phyloP scores from a whole-genome alignment of 805 yeast genomes.

The Sugiyamaella valdiviana region DNA sequence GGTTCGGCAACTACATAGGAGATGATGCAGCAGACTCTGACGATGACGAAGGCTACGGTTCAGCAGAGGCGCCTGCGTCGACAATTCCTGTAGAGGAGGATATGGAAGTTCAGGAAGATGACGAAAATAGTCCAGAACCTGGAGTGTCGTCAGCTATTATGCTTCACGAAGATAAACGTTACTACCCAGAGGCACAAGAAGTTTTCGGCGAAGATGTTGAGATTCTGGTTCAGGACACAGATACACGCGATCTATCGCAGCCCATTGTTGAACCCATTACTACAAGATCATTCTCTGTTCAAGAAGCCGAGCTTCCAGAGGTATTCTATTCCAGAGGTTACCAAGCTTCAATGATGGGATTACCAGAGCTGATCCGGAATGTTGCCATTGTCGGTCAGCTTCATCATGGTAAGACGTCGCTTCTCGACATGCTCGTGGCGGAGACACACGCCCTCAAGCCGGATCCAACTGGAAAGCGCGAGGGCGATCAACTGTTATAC shows the following conservation, averaged over 20 bases:
- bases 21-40: slow-evolving; percentile 26
- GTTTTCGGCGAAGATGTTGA: slow-evolving; percentile 61
- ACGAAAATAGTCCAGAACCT: slow-evolving; percentile 10
- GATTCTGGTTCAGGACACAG: slow-evolving; percentile 50
- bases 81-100: slow-evolving; percentile 14
- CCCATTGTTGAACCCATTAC: slow-evolving; percentile 59
- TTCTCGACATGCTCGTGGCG: slow-evolving; percentile 59
- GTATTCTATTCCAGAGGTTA: slow-evolving; percentile 59
- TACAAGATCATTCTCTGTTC: slow-evolving; percentile 42
- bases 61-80: slow-evolving; percentile 13
- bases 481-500: slow-evolving; percentile 49
- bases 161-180: slow-evolving; percentile 41
- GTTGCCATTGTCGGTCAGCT: slow-evolving; percentile 73
- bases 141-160: slow-evolving; percentile 29
- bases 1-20: slow-evolving; percentile 33
- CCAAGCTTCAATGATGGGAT: slow-evolving; percentile 41
- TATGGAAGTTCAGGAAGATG: slow-evolving; percentile 10
- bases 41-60: slow-evolving; percentile 18
- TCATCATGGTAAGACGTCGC: slow-evolving; percentile 80
- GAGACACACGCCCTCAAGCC: slow-evolving; percentile 52
- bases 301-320: slow-evolving; percentile 50
- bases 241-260: slow-evolving; percentile 45
- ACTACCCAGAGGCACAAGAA: slow-evolving; percentile 39
- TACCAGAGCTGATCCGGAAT: slow-evolving; percentile 66
- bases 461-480: slow-evolving; percentile 29